These are phyloP conservation scores for Corinectria fuckeliana DNA, from an alignment of 2,329 filamentous ascomycete species.

Conservation along the genomic window DNA sequence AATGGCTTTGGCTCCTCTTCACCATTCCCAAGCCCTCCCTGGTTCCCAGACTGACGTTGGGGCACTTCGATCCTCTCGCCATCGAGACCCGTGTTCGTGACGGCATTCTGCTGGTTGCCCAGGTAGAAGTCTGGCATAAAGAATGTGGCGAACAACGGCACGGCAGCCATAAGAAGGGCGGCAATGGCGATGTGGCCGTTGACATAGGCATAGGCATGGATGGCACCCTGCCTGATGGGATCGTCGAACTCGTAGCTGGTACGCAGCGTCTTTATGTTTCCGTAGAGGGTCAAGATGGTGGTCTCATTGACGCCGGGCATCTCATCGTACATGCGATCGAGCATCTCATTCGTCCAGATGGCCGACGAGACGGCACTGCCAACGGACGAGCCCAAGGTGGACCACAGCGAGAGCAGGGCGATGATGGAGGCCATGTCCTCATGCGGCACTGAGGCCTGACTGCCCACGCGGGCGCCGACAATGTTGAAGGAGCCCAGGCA, in stretches of 20 bases:
- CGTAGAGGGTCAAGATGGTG: slow-evolving; percentile 42
- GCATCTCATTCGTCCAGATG: slow-evolving; percentile 50
- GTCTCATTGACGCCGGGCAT: slow-evolving; percentile 34
- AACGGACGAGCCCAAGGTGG: slow-evolving; percentile 46
- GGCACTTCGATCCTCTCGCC: slow-evolving; percentile 38
- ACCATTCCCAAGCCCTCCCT: background rate
- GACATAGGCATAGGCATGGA: slow-evolving; percentile 44
- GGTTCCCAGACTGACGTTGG: background rate
- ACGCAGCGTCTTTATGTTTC: slow-evolving; percentile 44
- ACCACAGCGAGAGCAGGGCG: slow-evolving; percentile 48
- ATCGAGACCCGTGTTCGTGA: slow-evolving; percentile 43
- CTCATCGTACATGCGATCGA: slow-evolving; percentile 41
- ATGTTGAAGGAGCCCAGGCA: slow-evolving; percentile 47
- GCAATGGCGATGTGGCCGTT: slow-evolving; percentile 46
- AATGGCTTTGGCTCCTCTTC: slow-evolving; percentile 9
- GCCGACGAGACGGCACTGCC: slow-evolving; percentile 47
- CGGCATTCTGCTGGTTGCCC: slow-evolving; percentile 45
- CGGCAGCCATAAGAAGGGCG: slow-evolving; percentile 38
- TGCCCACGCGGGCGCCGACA: slow-evolving; percentile 48
- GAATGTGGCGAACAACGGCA: slow-evolving; percentile 45
- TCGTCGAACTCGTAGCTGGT: slow-evolving; percentile 42
- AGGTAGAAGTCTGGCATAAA: slow-evolving; percentile 51
- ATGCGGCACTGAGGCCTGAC: slow-evolving; percentile 51
- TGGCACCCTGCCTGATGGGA: slow-evolving; percentile 45
- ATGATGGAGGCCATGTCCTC: slow-evolving; percentile 50